Evolutionary conservation across 495 filamentous ascomycete species (phyloP), one percentile per base, ranked within the genome.

Genomic region (Apodospora peruviana): DNA sequence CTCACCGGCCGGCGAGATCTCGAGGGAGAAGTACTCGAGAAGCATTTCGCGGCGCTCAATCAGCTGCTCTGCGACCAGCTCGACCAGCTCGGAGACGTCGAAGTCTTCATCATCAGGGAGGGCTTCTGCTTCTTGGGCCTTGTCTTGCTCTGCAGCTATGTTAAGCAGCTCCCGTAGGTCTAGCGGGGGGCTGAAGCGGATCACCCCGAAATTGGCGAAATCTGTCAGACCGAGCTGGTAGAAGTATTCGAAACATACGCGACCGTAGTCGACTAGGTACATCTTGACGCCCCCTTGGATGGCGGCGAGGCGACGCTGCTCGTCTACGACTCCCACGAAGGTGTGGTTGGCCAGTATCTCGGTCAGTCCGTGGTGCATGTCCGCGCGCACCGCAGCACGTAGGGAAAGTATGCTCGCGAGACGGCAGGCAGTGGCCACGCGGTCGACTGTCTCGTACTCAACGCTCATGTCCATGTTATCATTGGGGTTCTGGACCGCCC

Each of bases 211-310:
- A 60, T 97, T 97, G 2, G 86, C 90, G 65, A 97, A 99, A 61
- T 97, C 90, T 0, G 93, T 96, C 37, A 99, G 78, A 2, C 91
- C 94, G 39, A 97, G 71, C 67, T 99, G 94, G 70, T 99, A 97
- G 70, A 99, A 96, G 68, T 91, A 91, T 59, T 97, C 94, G 48
- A 81, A 85, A 65, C 82, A 86, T 12, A 89, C 72, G 58, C 89
- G 83, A 14, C 90, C 93, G 62, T 97, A 99, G 70, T 99, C 94
- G 48, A 99, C 79, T 16, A 97, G 82, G 65, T 84, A 96, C 40
- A 99, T 77, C 61, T 91, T 94, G 2, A 97, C 87, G 16, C 94
- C 93, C 20, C 86, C 81, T 72, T 99, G 94, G 27, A 99, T 87
- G 25, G 93, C 90, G 34, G 83, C 90, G 19, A 99, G 81, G 19